Evolutionary conservation across 1,139 yeast species (phyloP).

Genomic region (Magnusiomyces fungicola): DNA sequence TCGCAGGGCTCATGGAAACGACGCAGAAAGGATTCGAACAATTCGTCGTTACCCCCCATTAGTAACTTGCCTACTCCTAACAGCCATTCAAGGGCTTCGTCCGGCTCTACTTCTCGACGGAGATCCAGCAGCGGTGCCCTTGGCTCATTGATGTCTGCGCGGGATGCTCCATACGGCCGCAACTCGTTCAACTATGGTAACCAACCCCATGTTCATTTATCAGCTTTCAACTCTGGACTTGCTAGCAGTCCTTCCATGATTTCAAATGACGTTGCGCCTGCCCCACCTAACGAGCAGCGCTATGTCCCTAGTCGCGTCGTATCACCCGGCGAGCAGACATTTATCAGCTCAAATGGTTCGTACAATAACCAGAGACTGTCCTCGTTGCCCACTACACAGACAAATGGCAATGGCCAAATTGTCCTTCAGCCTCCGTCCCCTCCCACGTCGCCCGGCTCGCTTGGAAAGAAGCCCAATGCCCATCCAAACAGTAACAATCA

Average conservation of each 20-base stretch:
- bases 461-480: background rate
- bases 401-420: background rate
- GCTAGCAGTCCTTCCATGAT: no score
- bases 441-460: constrained; percentile 5
- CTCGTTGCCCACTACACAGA: background rate
- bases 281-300: no score
- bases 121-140: background rate
- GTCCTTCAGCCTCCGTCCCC: constrained; percentile 6
- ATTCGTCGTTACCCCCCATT: constrained; percentile 4
- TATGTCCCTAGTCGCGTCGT: no score
- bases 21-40: no score
- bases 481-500: background rate
- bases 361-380: background rate
- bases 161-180: no score
- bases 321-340: no score
- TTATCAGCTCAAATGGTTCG: no score
- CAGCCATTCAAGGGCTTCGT: background rate
- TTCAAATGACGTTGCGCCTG: no score
- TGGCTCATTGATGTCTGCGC: no score
- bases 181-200: no score
- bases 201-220: background rate
- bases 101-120: background rate
- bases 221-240: background rate
- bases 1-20: no score
- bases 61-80: constrained; percentile 3